Evolutionary conservation across 805 yeast genomes (phyloP), one percentile per base, ranked within the genome.

Genomic region (Saturnispora sanitii): DNA sequence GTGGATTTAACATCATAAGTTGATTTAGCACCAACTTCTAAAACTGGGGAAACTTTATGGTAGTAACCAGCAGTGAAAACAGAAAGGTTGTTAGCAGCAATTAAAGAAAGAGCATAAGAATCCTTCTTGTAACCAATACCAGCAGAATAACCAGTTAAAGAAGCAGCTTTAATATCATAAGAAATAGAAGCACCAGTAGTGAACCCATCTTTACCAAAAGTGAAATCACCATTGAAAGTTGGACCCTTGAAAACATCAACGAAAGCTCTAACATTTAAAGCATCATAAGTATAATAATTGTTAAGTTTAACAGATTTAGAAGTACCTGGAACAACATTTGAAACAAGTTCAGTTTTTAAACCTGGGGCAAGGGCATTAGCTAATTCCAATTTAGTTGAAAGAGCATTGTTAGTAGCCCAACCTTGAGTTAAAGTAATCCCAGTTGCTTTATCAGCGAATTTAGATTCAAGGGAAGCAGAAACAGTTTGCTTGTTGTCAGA

Each of bases 1-100:
- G 82, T 65, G 35, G 76, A 62, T 65, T 77, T 74, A 49, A 95
- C 79, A 71, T 87, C 95, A 79, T 90, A 85, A 52, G 92, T 79
- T 58, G 96, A 95, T 75, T 84, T 88, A 60, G 96, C 95, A 72
- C 96, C 98, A 57, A 87, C 95, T 77, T 92, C 96, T 55, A 90
- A 85, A 55, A 71, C 67, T 52, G 94, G 84, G 56, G 87, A 77
- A 49, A 92, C 94, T 68, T 77, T 82, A 81, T 92, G 96, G 86
- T 79, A 92, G 79, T 88, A 87, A 55, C 95, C 90, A 55, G 96
- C 96, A 48, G 94, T 73, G 75, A 82, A 84, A 56, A 87, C 79
- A 47, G 87, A 77, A 62, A 88, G 75, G 76, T 87, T 84, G 72
- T 80, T 75, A 62, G 85, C 73, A 56, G 92, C 86, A 50, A 85